Base-by-base conservation (phyloP, 2,329 filamentous ascomycete genomes). In the Beauveria varroae region DNA sequence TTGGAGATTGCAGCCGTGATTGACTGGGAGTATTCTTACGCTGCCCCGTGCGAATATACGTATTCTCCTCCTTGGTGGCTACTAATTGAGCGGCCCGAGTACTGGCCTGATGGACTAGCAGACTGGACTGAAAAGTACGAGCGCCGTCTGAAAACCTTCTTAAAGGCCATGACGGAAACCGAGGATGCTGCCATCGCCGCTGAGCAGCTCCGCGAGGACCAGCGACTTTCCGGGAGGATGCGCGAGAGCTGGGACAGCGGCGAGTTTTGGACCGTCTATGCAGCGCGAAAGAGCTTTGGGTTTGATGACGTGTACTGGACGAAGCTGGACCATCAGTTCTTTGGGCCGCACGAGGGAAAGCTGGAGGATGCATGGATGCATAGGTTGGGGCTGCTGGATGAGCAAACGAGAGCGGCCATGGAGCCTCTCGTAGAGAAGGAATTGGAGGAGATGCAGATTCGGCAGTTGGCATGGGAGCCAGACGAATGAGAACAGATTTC, bases 401-500 rank as follows among this genome's bases (percentile, higher is more conserved):
- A 54, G 47, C 16, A 20, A 37, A 7, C 22, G 1, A 54, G 40
- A n/a, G 49, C 37, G 8, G 43, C 4, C 7, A 60, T 60, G 58
- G 49, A 60, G 9, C 10, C 16, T n/a, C 26, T 60, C 5, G 58
- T 55, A 20, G 37, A 14, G 8, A 54, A 18, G 28, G 55, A 26
- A 24, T 14, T 60, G 49, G 20, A 30, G 18, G 47, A 53, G 5
- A 55, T 20, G 37, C n/a, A 60, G 26, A 60, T 40, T 5, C 54
- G 49, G 7, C 40, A 46, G 22, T 22, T 60, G 37, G 22, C 18
- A 2, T 60, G 28, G 50, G 58, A 60, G 8, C 52, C 37, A 20
- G 52, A 96, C 73, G 91, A 96, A 81, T 92, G 14, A 16, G 12
- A 34, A 34, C 12, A 34, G 30, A 34, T 14, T 34, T 14, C 12